These are phyloP conservation scores for Acanthamoeba royreba DNA, from an alignment of 208 protist genomes.

Conservation along the genomic window DNA sequence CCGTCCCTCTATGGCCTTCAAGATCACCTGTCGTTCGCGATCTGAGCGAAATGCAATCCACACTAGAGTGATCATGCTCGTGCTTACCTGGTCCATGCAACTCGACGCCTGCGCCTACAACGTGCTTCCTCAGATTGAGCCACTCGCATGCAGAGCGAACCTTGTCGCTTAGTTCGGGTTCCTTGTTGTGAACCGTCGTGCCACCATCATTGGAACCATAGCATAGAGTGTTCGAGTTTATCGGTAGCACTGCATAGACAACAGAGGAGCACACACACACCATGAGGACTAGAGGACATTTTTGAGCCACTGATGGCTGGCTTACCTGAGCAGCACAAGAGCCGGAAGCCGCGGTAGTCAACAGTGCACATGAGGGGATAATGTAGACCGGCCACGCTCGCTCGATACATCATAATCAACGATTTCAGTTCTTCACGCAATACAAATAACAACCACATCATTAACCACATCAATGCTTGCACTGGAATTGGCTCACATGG, in stretches of 20 bases:
- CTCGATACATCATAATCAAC: constrained; percentile 12
- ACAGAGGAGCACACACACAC: too few species aligned
- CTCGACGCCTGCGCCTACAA: background rate
- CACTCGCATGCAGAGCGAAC: background rate
- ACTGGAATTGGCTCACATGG: too few species aligned
- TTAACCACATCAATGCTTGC: too few species aligned
- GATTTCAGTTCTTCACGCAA: constrained; percentile 37
- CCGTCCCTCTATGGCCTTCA: constrained; percentile 3
- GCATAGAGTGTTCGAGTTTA: constrained; percentile 8
- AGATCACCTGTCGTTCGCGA: background rate
- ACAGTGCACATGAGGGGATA: constrained; percentile 31
- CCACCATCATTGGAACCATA: constrained; percentile 39
- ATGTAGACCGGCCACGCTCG: background rate
- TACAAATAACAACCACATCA: too few species aligned
- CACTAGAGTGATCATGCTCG: background rate
- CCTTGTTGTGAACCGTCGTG: background rate
- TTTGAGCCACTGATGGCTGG: too few species aligned
- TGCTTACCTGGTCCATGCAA: background rate
- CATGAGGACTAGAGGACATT: too few species aligned
- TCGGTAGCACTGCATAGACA: constrained; percentile 30
- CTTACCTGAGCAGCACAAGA: constrained; percentile 31
- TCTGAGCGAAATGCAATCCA: too few species aligned
- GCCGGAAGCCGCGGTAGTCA: constrained; percentile 35
- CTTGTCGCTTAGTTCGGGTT: background rate
- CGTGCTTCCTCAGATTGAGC: background rate